Conservation (phyloP, 2,329 filamentous ascomycete species). For the Alternaria ethzedia region DNA sequence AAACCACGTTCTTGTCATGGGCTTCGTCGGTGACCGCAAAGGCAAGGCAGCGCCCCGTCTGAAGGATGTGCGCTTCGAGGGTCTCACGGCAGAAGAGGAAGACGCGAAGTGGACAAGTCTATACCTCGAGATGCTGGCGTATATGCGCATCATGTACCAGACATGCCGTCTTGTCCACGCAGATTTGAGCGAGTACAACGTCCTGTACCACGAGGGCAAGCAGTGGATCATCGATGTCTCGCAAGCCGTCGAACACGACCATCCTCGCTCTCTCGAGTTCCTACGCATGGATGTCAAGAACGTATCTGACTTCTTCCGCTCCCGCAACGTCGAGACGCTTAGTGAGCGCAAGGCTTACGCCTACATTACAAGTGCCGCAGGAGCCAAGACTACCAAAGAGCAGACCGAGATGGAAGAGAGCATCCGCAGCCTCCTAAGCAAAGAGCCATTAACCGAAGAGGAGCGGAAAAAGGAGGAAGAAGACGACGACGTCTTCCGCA, state of each 20-base stretch:
- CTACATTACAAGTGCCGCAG: slow-evolving; percentile 74
- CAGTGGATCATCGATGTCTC: slow-evolving; percentile 97
- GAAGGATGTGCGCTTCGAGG: slow-evolving; percentile 79
- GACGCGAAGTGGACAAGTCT: slow-evolving; percentile 76
- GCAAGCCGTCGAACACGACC: slow-evolving; percentile 95
- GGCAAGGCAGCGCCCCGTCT: slow-evolving; percentile 88
- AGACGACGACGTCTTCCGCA: slow-evolving; percentile 90
- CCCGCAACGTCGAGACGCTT: slow-evolving; percentile 82
- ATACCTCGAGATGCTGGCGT: slow-evolving; percentile 81
- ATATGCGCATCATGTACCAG: slow-evolving; percentile 95
- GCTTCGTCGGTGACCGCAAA: slow-evolving; percentile 84
- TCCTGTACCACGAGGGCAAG: slow-evolving; percentile 82
- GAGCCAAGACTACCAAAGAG: slow-evolving; percentile 59
- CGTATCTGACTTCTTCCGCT: slow-evolving; percentile 87
- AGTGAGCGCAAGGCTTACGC: slow-evolving; percentile 81
- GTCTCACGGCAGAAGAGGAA: slow-evolving; percentile 61
- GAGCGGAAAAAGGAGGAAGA: slow-evolving; percentile 68
- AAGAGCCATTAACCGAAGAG: slow-evolving; percentile 56
- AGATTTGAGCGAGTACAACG: slow-evolving; percentile 97
- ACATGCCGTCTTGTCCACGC: slow-evolving; percentile 91
- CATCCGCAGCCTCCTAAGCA: slow-evolving; percentile 71
- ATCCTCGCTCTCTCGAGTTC: slow-evolving; percentile 90
- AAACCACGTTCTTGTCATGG: slow-evolving; percentile 95
- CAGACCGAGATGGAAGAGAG: slow-evolving; percentile 65
- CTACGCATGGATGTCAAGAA: slow-evolving; percentile 99